Base-by-base conservation (phyloP, 192 early-diverging fungal species). In the Coemansia sp. region DNA sequence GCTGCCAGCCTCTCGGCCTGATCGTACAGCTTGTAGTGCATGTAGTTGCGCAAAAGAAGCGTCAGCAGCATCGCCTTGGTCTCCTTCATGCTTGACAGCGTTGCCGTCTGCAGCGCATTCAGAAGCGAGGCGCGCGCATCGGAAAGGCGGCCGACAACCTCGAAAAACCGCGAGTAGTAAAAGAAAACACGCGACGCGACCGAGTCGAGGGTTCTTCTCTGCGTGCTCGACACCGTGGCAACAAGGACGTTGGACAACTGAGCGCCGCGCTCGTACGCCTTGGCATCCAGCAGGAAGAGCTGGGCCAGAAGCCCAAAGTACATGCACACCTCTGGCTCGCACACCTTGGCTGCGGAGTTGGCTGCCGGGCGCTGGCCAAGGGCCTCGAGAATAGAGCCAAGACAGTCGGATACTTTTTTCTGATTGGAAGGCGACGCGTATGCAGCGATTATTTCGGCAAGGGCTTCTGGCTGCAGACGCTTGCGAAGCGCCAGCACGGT, bases 1-100 rank as follows among this genome's bases (percentile, higher is more conserved):
- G 92, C 89, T 0, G 95, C 90, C 30, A 99, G 87, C 69, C 97
- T 92, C 75, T 97, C 95, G 14, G 97, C 97, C 72, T 97, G 95
- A 42, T 98, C 97, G 61, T 91, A 94, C n/a, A 95, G 85, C 68
- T 97, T 97, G 83, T 90, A 89, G 66, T 92, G 84, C 59, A 99
- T 86, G 70, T 95, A 95, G 78, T 92, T 95, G 78, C 92, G 87
- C 49, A 99, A 81, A 18, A 98, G 68, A 19, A 96, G 73, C 63
- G 98, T 99, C 54, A 99, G 74, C 42, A 99, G 64, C 30, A 90
- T 93, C 11, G 91, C 93, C 84, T 92, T 74, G 32, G 75, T 65
- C 54, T 99, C 97, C 68, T 92, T 89, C 81, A 97, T 95, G 45
- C 87, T 89, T 22, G 89, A 79, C 32, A 99, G 83, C 22, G 94